Conservation (phyloP, 371 early-diverging fungal species). For the Mucor velutinosus region DNA sequence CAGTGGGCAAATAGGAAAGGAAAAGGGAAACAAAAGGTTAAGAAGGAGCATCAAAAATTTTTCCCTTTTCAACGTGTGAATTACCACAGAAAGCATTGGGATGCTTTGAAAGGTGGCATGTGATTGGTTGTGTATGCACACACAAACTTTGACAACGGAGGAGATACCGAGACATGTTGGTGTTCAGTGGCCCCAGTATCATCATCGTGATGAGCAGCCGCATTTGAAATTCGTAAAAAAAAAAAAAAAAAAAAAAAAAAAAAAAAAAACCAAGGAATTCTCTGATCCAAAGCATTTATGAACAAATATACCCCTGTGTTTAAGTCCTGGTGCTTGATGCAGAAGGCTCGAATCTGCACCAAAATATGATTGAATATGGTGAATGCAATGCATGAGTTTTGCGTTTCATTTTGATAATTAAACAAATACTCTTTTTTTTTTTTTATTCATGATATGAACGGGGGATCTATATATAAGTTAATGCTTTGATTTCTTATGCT, state of each 20-base stretch:
- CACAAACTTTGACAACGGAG: background rate
- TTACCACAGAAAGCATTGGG: background rate
- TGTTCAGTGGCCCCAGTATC: background rate
- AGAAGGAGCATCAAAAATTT: background rate
- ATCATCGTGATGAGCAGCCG: background rate
- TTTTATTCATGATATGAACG: background rate
- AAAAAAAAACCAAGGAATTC: too few species aligned
- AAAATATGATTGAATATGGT: too few species aligned
- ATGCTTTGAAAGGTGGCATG: background rate
- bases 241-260: too few species aligned
- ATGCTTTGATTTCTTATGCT: background rate
- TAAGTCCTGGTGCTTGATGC: too few species aligned
- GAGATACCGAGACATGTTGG: background rate
- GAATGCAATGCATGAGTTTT: too few species aligned
- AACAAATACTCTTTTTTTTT: background rate
- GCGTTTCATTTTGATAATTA: too few species aligned
- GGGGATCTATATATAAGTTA: background rate
- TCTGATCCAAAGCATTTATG: too few species aligned
- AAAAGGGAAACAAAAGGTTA: background rate
- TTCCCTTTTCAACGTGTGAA: background rate
- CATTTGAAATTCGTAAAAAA: background rate
- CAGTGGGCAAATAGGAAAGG: background rate
- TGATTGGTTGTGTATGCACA: background rate
- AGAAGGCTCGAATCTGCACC: too few species aligned
- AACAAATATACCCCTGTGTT: too few species aligned